A percentile compares a stretch with the other conserved stretches of the same genome.
Evolutionary conservation across 176 grass and related monocot species (phyloP).

Genomic region (Elymus sibiricus): DNA sequence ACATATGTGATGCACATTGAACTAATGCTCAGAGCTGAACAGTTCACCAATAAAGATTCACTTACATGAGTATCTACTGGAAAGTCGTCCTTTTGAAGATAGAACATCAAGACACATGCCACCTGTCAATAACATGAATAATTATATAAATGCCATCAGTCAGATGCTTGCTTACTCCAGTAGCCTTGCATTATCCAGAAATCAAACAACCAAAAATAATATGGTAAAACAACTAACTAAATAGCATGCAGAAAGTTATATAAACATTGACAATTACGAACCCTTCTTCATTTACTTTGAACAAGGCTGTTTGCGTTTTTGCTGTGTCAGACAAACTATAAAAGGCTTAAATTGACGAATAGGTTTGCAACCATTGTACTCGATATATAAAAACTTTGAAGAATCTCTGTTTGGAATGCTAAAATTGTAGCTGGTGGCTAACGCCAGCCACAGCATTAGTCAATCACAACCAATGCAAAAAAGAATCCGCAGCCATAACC

Average conservation of each 20-base stretch:
- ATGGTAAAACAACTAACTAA: not conserved
- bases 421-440: slow-evolving; percentile 10
- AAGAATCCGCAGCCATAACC: too few species aligned
- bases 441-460: not conserved
- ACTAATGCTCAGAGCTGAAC: not conserved
- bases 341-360: not conserved
- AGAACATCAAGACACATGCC: slow-evolving; percentile 91
- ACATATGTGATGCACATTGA: not conserved
- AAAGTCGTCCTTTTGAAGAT: slow-evolving; percentile 90
- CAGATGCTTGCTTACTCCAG: slow-evolving; percentile 10
- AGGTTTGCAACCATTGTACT: not conserved
- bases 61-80: slow-evolving; percentile 88
- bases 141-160: not conserved
- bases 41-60: slow-evolving; percentile 4
- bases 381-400: not conserved
- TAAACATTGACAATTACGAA: not conserved
- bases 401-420: not conserved
- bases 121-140: slow-evolving; percentile 43
- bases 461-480: slow-evolving; percentile 14
- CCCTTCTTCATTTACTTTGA: slow-evolving; percentile 13
- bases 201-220: not conserved
- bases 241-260: not conserved
- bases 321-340: not conserved
- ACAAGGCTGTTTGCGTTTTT: slow-evolving; percentile 7
- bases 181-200: not conserved